Base-by-base conservation (phyloP, 2,329 filamentous ascomycete genomes). In the Aspergillus quadricinctus region DNA sequence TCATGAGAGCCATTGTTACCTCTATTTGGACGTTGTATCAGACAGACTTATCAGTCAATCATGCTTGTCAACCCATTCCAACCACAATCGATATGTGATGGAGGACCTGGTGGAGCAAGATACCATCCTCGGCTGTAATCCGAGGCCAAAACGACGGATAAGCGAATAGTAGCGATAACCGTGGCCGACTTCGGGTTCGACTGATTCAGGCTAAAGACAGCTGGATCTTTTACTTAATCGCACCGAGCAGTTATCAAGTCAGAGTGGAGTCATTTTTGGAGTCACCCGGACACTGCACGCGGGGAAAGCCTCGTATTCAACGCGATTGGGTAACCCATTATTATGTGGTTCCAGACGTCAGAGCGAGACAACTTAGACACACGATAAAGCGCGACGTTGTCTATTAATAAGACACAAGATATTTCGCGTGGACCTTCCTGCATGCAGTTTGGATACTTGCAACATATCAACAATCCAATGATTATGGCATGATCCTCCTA, bases 401-500 rank as follows among this genome's bases (percentile, higher is more conserved):
- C 31, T 37, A 17, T 23, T 3, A 23, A 23, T 17, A 37, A 37
- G 31, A 37, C 14, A 37, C 14, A 14, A 37, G 31, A 11, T 50
- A 2, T 25, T 35, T 52, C 56, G 56, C 52, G 43, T 57, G 56
- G 56, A 55, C 56, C 56, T 57, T 57, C 56, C 52, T 29, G 23
- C 49, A 28, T 17, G 40, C 27, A 10, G 17, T 17, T 46, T 10
- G 43, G 4, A 25, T 23, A n/a, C 43, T 50, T 52, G 17, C 49
- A 17, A 43, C 17, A 21, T 7, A 14, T n/a, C 19, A 52, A 25
- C 14, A 37, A 4, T 29, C n/a, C 25, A 25, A 7, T 17, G 31
- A 6, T 37, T 14, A 37, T 37, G 14, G 14, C 31, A 37, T 17
- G 31, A 37, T 17, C 31, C 17, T 35, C 14, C 14, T 37, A 3